Base-by-base conservation (phyloP, 2,329 filamentous ascomycete species). In the Pseudogymnoascus sp. region DNA sequence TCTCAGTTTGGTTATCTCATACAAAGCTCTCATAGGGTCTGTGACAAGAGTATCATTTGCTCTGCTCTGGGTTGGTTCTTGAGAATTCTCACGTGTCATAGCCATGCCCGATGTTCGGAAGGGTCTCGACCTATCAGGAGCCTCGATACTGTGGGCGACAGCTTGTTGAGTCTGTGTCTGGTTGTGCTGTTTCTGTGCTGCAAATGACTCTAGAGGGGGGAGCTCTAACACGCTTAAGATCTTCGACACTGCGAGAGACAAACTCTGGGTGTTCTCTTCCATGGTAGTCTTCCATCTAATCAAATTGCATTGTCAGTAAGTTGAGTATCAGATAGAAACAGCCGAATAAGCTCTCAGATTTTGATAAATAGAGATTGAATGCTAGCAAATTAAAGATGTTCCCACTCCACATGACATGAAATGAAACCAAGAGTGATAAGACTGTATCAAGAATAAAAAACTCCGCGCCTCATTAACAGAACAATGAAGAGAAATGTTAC, bases 1-100 rank as follows among this genome's bases (percentile, higher is more conserved):
- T n/a, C 70, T 74, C 59, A 83, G 71, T 61, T 80, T 79, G 0
- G 81, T 83, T 13, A 82, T 80, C 65, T 82, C 80, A 68, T 81
- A 82, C 11, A 83, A 70, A 70, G 78, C 81, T 61, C 79, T 77
- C 80, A 83, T 82, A 35, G 79, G 71, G 33, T 75, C 75, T 6
- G 47, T 53, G 24, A 53, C 47, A 31, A 53, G 47, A 31, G 10
- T 74, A 73, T 42, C 47, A 14, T 7, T 44, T 75, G 74, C 42
- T 78, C 77, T 16, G 75, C 64, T 40, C 66, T 64, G 38, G 62
- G 69, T 61, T 73, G 47, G 26, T 11, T 53, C 47, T 31, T 74
- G 75, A 0, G 77, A 78, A 21, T 74, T 74, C 47, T 79, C 78
- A 61, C 77, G 68, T 4, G 76, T 77, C 65, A 78, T 75, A 62